Conservation (phyloP, 208 protist genomes). For the Acanthamoeba polyphaga region DNA sequence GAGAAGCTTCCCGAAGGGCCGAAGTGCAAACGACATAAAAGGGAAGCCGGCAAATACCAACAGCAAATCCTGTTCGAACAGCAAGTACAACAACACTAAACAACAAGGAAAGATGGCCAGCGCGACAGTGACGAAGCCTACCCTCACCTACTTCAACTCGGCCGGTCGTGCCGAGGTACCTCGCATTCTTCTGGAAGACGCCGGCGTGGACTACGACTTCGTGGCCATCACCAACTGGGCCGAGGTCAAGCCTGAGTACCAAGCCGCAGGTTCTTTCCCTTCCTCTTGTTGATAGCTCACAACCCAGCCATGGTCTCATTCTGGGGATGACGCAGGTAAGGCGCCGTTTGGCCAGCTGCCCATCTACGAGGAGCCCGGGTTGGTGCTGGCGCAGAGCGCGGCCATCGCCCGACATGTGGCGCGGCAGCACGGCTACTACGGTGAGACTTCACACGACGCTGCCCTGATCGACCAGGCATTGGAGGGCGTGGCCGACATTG, state of each 20-base stretch:
- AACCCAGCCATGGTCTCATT: background rate
- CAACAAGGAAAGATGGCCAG: background rate
- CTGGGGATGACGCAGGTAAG: background rate
- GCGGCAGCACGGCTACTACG: conserved; percentile 34
- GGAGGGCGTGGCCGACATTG: conserved; percentile 6
- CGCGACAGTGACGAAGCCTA: conserved; percentile 18
- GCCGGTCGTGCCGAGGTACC: conserved; percentile 22
- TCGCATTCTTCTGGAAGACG: conserved; percentile 3
- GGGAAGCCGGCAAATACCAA: no score
- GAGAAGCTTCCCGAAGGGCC: no score
- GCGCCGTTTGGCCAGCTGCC: conserved; percentile 46
- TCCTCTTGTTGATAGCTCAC: background rate
- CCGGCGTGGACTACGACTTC: conserved; percentile 13
- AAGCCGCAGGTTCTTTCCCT: background rate
- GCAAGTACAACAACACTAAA: no score
- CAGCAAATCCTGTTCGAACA: no score
- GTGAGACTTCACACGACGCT: background rate
- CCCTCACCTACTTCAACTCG: conserved; percentile 30
- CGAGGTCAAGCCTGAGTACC: background rate
- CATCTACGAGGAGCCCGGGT: conserved; percentile 58
- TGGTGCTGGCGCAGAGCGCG: conserved; percentile 5
- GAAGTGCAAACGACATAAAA: no score
- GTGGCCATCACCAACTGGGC: conserved; percentile 17
- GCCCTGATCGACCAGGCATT: conserved; percentile 37
- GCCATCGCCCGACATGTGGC: conserved; percentile 36